Conservation (phyloP, 345 rosid species). For the Lepidium aucheri region DNA sequence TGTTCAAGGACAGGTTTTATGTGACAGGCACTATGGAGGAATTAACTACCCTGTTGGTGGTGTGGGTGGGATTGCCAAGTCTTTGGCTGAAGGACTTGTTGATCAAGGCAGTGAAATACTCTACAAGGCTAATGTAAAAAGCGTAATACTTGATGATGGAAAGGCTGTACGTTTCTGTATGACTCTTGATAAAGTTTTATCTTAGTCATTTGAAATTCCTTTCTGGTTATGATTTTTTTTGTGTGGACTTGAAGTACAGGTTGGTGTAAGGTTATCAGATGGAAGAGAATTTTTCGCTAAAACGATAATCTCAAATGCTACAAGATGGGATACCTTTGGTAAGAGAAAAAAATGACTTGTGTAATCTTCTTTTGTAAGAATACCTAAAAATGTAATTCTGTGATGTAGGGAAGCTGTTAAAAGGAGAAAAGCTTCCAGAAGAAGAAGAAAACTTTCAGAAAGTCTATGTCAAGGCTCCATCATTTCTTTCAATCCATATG, state of each 20-base stretch:
- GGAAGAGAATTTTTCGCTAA: constrained; percentile 70
- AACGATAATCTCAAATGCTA: constrained; percentile 86
- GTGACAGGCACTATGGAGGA: constrained; percentile 97
- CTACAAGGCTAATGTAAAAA: constrained; percentile 76
- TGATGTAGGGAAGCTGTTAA: constrained; percentile 68
- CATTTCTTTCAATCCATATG: constrained; percentile 96
- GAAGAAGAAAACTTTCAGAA: constrained; percentile 90
- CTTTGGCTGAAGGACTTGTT: constrained; percentile 73
- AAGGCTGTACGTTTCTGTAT: constrained; percentile 62
- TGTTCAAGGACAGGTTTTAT: constrained; percentile 56
- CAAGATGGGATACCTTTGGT: constrained; percentile 99
- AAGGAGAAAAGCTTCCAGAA: constrained; percentile 73
- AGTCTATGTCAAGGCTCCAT: constrained; percentile 88
- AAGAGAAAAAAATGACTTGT: constrained; percentile 19
- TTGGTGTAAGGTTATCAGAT: constrained; percentile 81
- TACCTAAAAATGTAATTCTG: not conserved
- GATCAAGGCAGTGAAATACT: constrained; percentile 75
- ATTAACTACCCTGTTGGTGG: constrained; percentile 96
- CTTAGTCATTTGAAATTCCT: not conserved
- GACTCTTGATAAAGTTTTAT: not conserved
- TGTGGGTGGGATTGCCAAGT: constrained; percentile 83
- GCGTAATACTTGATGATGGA: constrained; percentile 62
- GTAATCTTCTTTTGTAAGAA: not conserved
- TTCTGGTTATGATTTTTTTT: not conserved
- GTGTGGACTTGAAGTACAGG: constrained; percentile 32